phyloP scores from a whole-genome alignment of 139 green algal species.

The Chlorella sp. region DNA sequence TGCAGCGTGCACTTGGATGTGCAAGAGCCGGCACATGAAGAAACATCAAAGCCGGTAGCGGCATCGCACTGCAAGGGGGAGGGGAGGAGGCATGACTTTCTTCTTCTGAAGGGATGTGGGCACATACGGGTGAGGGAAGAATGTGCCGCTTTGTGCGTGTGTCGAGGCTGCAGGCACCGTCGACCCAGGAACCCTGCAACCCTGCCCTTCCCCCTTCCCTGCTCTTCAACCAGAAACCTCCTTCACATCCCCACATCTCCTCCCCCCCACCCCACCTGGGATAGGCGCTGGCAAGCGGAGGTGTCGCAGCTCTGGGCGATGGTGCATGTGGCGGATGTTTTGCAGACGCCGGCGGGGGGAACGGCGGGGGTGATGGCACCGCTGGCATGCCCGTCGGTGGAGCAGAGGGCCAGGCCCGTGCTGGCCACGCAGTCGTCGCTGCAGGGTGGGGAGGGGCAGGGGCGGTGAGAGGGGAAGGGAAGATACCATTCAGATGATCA shows the following conservation, averaged over 20 bases:
- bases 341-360: not conserved
- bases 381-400: not conserved
- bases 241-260: too few species aligned
- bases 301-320: not conserved
- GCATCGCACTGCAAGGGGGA: not conserved
- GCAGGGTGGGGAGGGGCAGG: not conserved
- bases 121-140: too few species aligned
- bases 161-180: too few species aligned
- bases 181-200: not conserved
- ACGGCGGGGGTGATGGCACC: not conserved
- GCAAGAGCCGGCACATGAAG: constrained; percentile 10
- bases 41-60: not conserved
- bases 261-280: not conserved
- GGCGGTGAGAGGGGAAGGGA: not conserved
- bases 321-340: not conserved
- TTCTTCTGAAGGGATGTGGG: not conserved
- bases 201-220: not conserved
- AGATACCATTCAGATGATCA: too few species aligned
- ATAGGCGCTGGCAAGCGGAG: not conserved
- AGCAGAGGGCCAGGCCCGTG: constrained; percentile 2
- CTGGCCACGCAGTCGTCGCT: not conserved
- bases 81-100: not conserved
- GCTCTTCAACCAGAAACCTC: too few species aligned
- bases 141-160: not conserved
- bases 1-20: not conserved